Conservation (phyloP, 1,284 basidiomycete genomes). For the Moesziomyces sp. region DNA sequence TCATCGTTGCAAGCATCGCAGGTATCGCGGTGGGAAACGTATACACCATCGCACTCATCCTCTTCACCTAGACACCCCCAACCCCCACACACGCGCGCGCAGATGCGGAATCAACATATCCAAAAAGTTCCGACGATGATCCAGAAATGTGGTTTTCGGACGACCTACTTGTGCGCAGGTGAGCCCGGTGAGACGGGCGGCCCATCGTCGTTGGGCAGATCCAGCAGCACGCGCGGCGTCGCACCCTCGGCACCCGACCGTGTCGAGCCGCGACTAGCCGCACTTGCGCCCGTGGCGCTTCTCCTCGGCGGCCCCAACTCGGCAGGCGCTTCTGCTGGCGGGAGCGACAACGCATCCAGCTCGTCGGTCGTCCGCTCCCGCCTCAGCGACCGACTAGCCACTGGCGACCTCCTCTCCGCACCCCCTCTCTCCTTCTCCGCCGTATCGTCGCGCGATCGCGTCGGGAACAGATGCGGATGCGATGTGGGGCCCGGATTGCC, state of each 20-base stretch:
- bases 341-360: constrained; percentile 10
- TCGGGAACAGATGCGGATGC: constrained; percentile 45
- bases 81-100: background rate
- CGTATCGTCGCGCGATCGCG: constrained; percentile 1
- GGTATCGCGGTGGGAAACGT: constrained; percentile 11
- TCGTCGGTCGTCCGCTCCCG: constrained; percentile 10
- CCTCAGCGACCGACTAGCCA: constrained; percentile 4
- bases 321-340: constrained; percentile 4
- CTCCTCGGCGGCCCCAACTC: background rate
- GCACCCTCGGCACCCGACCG: background rate
- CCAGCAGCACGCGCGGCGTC: constrained; percentile 19
- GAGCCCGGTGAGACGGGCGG: constrained; percentile 24
- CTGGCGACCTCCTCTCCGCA: constrained; percentile 1
- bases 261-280: background rate
- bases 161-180: background rate
- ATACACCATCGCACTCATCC: constrained; percentile 10
- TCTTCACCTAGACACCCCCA: constrained; percentile 12
- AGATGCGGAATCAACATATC: too few species aligned
- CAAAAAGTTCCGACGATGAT: too few species aligned
- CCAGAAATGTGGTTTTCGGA: too few species aligned
- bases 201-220: constrained; percentile 17
- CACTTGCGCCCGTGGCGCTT: background rate
- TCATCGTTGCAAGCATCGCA: constrained; percentile 12
- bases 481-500: constrained; percentile 46
- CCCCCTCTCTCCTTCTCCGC: background rate